Evolutionary conservation across 2,329 filamentous ascomycete species (phyloP), one percentile per base, ranked within the genome.

Genomic region (Pyrenophora tritici-repentis): DNA sequence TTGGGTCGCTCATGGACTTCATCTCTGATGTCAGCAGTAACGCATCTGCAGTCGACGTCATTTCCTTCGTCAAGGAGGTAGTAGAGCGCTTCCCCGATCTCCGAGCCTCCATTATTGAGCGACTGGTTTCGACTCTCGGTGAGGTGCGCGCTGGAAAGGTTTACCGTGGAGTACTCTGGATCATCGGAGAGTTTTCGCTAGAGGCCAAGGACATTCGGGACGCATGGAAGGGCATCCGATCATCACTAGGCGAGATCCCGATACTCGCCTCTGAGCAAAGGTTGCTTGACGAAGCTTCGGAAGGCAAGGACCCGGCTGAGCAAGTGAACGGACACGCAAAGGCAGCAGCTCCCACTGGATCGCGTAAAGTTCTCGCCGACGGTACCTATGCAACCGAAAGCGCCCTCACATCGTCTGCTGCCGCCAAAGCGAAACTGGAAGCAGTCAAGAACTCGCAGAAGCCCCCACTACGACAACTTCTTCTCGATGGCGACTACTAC

Each of bases 11-110:
- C 46, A 99, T 99, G 94, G 94, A 99, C 75, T 97, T 97, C 72
- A 97, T 99, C 68, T 91, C 90, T 43, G 94, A 99, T 74, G 97
- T 97, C 74, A 97, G 96, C 81, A 97, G 96, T 80, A 97, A 96
- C 70, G 89, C 90, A 37, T 96, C 93, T 1, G 94, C 94, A 1
- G 90, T 99, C 24, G 94, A 99, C 74, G 93, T 99, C 46, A 97
- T 99, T 70, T 92, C 91, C 47, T 99, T 99, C 70, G 92, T 99
- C 58, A 99, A 99, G 77, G 94, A 99, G 73, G 94, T 99, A 3
- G 93, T 97, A 6, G 94, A 99, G 77, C 96, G 96, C 70, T 99
- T 97, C 79, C 94, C 94, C 6, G 86, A 90, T 64, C 83, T 99
- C 50, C 87, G 94, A 54, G 85, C 87, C 29, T 89, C 90, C 1